Conservation (phyloP, 23 red algal species). For the Gracilariopsis chorda region DNA sequence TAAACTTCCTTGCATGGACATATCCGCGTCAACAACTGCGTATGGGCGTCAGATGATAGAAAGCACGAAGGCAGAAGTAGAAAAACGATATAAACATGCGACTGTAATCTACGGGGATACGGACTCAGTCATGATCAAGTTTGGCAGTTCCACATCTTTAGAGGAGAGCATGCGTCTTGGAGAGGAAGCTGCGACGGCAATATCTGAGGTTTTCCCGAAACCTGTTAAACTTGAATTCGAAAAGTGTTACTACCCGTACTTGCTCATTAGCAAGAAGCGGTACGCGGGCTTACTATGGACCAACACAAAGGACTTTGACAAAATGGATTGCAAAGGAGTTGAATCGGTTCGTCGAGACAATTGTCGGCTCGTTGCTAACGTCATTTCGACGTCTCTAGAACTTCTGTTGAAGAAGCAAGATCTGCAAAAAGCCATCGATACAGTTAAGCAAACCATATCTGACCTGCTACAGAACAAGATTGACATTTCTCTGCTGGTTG, state of each 20-base stretch:
- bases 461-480: constrained; percentile 97
- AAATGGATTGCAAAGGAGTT: constrained; percentile 99
- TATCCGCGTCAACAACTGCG: constrained; percentile 91
- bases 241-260: constrained; percentile 97
- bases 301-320: constrained; percentile 77
- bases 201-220: constrained; percentile 80
- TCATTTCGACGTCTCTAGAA: constrained; percentile 79
- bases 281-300: constrained; percentile 99
- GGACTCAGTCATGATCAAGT: constrained; percentile 99
- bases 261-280: constrained; percentile 97
- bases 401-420: constrained; percentile 85
- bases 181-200: constrained; percentile 75
- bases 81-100: constrained; percentile 76
- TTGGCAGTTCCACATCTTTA: constrained; percentile 59
- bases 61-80: constrained; percentile 73
- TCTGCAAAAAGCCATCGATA: constrained; percentile 74
- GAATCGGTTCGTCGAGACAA: constrained; percentile 98
- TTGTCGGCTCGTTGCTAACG: constrained; percentile 98
- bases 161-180: constrained; percentile 83
- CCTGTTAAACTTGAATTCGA: constrained; percentile 99
- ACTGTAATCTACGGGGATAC: constrained; percentile 98
- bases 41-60: constrained; percentile 99
- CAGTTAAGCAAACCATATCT: constrained; percentile 85
- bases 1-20: constrained; percentile 99
- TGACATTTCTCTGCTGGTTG: constrained; percentile 94